These are phyloP conservation scores for Sporothrix globosa DNA, from an alignment of 2,329 filamentous ascomycete species.

Conservation along the genomic window DNA sequence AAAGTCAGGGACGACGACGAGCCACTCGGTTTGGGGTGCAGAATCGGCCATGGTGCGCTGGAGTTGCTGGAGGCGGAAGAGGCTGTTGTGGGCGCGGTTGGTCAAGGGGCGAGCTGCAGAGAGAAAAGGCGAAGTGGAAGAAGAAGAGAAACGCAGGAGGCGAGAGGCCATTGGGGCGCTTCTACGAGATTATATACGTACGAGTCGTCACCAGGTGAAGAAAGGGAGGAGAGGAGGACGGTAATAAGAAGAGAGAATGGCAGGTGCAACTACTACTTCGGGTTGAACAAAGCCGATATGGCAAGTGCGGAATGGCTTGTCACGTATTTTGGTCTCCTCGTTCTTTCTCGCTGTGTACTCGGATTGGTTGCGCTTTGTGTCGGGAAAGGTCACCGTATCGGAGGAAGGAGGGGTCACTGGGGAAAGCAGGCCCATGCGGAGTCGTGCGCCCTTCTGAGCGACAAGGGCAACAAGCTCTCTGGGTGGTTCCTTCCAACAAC, in stretches of 20 bases:
- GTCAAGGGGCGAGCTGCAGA: neutral
- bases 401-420: conserved; percentile 15
- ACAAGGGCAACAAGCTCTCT: neutral
- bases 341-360: neutral
- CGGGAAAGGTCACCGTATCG: conserved; percentile 20
- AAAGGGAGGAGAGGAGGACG: conserved; percentile 1
- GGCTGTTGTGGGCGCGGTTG: neutral
- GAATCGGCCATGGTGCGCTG: conserved; percentile 41
- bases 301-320: conserved; percentile 14
- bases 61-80: conserved; percentile 3
- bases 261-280: neutral
- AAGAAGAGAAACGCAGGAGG: conserved; percentile 18
- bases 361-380: conserved; percentile 8
- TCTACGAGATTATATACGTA: neutral
- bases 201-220: neutral
- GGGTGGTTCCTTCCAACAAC: neutral
- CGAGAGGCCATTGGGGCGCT: conserved; percentile 24
- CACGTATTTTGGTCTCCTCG: conserved; percentile 1
- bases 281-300: conserved; percentile 1
- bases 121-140: neutral
- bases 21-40: conserved; percentile 59
- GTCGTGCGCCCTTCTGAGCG: neutral
- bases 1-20: conserved; percentile 70
- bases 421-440: conserved; percentile 8
- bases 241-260: conserved; percentile 17